A percentile compares a stretch with the other conserved stretches of the same genome.
phyloP scores from a whole-genome alignment of 768 basidiomycete genomes.

The Fomitopsis pulvina region DNA sequence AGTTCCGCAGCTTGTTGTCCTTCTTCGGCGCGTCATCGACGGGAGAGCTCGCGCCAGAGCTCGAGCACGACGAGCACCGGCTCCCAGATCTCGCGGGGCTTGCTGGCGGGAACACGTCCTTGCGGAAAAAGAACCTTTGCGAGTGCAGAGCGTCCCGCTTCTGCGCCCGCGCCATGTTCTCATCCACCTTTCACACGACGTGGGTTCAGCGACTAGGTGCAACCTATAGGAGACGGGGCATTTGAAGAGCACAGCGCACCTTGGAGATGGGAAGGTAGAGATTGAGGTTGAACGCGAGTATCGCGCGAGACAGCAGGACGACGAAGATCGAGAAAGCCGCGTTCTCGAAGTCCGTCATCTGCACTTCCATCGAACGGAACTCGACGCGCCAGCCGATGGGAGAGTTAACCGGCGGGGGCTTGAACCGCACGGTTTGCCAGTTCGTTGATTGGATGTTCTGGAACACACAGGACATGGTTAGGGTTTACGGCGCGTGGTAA shows the following conservation, averaged over 20 bases:
- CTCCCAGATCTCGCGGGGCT: conserved; percentile 25
- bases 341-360: conserved; percentile 98
- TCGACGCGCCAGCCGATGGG: conserved; percentile 97
- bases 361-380: conserved; percentile 98
- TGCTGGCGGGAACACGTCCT: conserved; percentile 61
- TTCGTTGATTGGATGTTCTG: conserved; percentile 99
- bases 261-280: conserved; percentile 97
- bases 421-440: conserved; percentile 98
- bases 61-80: conserved; percentile 15
- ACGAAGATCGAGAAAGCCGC: conserved; percentile 95
- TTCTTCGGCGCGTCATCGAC: conserved; percentile 33
- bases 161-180: conserved; percentile 93
- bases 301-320: conserved; percentile 90
- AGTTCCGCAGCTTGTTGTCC: conserved; percentile 64
- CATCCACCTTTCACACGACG: conserved; percentile 66
- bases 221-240: neutral
- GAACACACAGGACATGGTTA: neutral
- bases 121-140: conserved; percentile 88
- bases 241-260: conserved; percentile 33
- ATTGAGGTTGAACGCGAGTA: conserved; percentile 85
- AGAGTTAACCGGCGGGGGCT: conserved; percentile 92
- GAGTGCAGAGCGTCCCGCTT: conserved; percentile 64
- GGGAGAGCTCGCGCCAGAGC: conserved; percentile 3
- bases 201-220: neutral
- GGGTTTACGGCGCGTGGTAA: neutral